Evolutionary conservation across 139 green algal species (phyloP).

Genomic region (Chlamydomonas sp.): DNA sequence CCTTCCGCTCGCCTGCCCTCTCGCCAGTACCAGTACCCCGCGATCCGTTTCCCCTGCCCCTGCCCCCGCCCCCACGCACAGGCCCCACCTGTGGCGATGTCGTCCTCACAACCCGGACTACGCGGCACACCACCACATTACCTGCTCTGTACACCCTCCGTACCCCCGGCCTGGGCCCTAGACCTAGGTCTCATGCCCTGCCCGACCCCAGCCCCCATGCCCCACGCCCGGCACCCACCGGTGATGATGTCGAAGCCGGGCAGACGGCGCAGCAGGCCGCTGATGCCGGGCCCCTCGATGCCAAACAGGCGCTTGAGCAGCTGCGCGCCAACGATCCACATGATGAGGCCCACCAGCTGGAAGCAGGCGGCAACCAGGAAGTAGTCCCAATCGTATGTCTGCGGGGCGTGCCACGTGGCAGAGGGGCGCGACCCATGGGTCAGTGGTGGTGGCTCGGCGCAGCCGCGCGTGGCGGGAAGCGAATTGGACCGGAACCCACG

Average conservation of each 20-base stretch:
- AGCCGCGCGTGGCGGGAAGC: too few species aligned
- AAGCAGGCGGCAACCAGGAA: slow-evolving; percentile 45
- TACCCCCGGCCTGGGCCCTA: background rate
- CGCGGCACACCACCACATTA: background rate
- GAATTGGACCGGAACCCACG: too few species aligned
- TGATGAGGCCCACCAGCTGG: slow-evolving; percentile 31
- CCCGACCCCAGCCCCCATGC: background rate
- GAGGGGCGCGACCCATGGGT: too few species aligned
- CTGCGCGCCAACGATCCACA: slow-evolving; percentile 26
- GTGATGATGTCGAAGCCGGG: slow-evolving; percentile 47
- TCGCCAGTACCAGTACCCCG: too few species aligned
- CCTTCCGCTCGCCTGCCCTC: too few species aligned
- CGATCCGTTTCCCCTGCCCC: too few species aligned
- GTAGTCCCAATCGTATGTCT: slow-evolving; percentile 45
- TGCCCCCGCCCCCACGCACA: background rate
- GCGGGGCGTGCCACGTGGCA: background rate
- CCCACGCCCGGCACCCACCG: background rate
- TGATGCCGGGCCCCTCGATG: slow-evolving; percentile 27
- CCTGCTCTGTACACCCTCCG: background rate
- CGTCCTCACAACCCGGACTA: background rate
- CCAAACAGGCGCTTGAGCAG: background rate
- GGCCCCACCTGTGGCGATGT: background rate
- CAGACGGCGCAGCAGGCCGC: slow-evolving; percentile 6
- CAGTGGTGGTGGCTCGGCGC: too few species aligned
- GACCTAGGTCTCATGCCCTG: background rate